A percentile compares a stretch with the other conserved stretches of the same genome.
Evolutionary conservation across 1,139 yeast genomes (phyloP).

Genomic region (Yamadazyma pseudoaaseri): DNA sequence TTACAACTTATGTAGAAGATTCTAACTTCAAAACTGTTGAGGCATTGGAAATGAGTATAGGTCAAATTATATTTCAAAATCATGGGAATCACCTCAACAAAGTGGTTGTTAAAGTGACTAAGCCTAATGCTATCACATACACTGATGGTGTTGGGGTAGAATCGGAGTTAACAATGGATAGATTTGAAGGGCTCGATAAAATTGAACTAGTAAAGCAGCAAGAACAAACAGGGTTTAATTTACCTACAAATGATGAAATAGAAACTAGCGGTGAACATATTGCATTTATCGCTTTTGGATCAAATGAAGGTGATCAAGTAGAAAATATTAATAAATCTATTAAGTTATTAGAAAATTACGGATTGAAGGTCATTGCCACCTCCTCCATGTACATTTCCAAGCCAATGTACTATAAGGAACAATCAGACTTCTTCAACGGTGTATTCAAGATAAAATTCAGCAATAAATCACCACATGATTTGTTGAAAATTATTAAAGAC

Average conservation of each 20-base stretch:
- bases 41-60: conserved; percentile 76
- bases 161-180: conserved; percentile 47
- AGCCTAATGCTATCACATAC: conserved; percentile 84
- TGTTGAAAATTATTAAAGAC: conserved; percentile 61
- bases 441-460: conserved; percentile 60
- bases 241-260: conserved; percentile 30
- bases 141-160: conserved; percentile 92
- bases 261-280: conserved; percentile 33
- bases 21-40: conserved; percentile 90
- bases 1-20: conserved; percentile 60
- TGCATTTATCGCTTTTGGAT: conserved; percentile 85
- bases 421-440: conserved; percentile 82
- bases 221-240: conserved; percentile 23
- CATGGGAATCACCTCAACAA: conserved; percentile 33
- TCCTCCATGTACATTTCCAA: conserved; percentile 84
- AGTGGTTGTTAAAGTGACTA: conserved; percentile 63
- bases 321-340: conserved; percentile 61
- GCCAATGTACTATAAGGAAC: conserved; percentile 89
- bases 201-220: conserved; percentile 11
- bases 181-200: conserved; percentile 27
- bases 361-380: conserved; percentile 52
- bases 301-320: conserved; percentile 76
- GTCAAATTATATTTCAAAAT: conserved; percentile 55
- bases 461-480: conserved; percentile 56
- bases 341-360: conserved; percentile 40